These are phyloP conservation scores for Heliamphora pulchella DNA, from an alignment of 179 eudicot species.

Conservation along the genomic window DNA sequence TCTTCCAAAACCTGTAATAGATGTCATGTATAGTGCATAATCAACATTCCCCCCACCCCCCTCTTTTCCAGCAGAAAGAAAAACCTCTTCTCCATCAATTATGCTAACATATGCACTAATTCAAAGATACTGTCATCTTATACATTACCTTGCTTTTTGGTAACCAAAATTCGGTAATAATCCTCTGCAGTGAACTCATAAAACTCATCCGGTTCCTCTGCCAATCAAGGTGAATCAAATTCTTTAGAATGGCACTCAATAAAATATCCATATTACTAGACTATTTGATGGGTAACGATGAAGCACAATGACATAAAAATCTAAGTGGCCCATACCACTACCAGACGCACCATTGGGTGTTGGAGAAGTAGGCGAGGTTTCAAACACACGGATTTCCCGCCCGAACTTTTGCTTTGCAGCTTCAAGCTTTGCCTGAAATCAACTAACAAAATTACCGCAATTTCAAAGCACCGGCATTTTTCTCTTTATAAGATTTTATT, in stretches of 20 bases:
- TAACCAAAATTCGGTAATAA: conserved; percentile 45
- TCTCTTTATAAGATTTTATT: too few species aligned
- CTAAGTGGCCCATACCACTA: conserved; percentile 19
- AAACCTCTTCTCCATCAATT: conserved; percentile 4
- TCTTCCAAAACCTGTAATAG: not conserved
- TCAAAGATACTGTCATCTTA: not conserved
- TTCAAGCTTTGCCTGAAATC: conserved; percentile 52
- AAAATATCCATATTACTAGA: not conserved
- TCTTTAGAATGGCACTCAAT: not conserved
- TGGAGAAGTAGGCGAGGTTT: conserved; percentile 43
- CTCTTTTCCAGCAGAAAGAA: not conserved
- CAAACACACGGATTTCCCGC: conserved; percentile 69
- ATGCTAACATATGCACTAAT: not conserved
- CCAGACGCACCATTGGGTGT: conserved; percentile 25
- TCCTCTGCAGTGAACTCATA: conserved; percentile 80
- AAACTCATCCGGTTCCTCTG: conserved; percentile 72
- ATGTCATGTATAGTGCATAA: not conserved
- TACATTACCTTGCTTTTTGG: conserved; percentile 62
- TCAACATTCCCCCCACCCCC: not conserved
- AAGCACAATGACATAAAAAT: not conserved
- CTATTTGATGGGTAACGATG: not conserved
- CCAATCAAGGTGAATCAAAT: not conserved
- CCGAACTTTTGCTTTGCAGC: conserved; percentile 64
- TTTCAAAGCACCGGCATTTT: not conserved
- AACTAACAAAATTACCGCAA: not conserved